Evolutionary conservation across 106 monocot species (phyloP).

Genomic region (Phalaenopsis equestris): DNA sequence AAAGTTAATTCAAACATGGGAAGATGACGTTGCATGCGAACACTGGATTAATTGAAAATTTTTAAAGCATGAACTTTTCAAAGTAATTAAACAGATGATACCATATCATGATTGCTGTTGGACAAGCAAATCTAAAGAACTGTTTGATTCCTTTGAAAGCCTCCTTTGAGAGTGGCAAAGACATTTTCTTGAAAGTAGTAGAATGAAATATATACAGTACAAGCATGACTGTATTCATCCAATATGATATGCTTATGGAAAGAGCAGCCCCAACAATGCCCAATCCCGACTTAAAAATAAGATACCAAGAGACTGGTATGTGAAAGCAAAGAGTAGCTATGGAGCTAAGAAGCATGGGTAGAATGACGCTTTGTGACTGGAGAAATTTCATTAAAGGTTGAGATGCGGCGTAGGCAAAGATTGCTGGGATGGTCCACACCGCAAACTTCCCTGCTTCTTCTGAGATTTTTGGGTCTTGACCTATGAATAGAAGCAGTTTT

Average conservation of each 20-base stretch:
- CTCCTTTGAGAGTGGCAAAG: conserved; percentile 27
- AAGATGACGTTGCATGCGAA: neutral
- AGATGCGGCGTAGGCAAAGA: conserved; percentile 27
- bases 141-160: conserved; percentile 26
- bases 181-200: conserved; percentile 27
- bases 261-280: conserved; percentile 47
- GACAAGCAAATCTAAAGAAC: conserved; percentile 29
- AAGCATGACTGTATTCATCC: conserved; percentile 40
- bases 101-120: conserved; percentile 50
- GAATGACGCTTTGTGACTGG: conserved; percentile 17
- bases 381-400: conserved; percentile 36
- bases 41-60: neutral
- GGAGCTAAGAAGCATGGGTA: conserved; percentile 18
- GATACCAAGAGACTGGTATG: conserved; percentile 40
- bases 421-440: conserved; percentile 32
- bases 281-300: conserved; percentile 43
- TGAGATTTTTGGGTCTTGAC: conserved; percentile 34
- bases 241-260: conserved; percentile 39
- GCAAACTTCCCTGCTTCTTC: conserved; percentile 33
- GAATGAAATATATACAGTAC: conserved; percentile 41
- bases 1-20: neutral
- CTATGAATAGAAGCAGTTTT: conserved; percentile 19
- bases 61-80: neutral
- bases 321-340: conserved; percentile 12
- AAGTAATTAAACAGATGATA: conserved; percentile 9